Conservation (phyloP, 208 protist genomes). For the Trypanosoma cruzi region DNA sequence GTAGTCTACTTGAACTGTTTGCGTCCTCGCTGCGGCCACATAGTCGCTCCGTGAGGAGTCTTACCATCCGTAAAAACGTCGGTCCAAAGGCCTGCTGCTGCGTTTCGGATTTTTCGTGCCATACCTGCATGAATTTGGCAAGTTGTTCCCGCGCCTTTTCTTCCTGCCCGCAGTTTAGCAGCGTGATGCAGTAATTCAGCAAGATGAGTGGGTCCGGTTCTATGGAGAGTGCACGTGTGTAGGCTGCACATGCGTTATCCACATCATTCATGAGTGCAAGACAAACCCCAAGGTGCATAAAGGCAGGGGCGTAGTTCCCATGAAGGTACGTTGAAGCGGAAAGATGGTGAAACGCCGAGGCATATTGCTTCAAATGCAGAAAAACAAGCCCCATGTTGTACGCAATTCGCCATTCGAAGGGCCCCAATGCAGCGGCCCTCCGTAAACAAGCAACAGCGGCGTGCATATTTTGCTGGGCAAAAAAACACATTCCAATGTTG, state of each 20-base stretch:
- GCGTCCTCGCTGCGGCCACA: not conserved
- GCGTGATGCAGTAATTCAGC: slow-evolving; percentile 94
- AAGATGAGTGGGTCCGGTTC: slow-evolving; percentile 83
- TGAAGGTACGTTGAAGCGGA: slow-evolving; percentile 92
- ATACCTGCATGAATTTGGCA: slow-evolving; percentile 43
- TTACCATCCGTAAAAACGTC: slow-evolving; percentile 4
- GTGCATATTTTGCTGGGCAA: slow-evolving; percentile 93
- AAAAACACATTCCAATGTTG: slow-evolving; percentile 98
- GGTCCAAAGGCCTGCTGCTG: slow-evolving; percentile 32
- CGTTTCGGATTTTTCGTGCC: slow-evolving; percentile 33
- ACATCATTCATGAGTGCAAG: slow-evolving; percentile 94
- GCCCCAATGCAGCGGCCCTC: slow-evolving; percentile 91
- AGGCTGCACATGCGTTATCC: slow-evolving; percentile 94
- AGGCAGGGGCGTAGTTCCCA: slow-evolving; percentile 79
- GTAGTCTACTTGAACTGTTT: not conserved
- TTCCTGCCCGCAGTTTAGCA: slow-evolving; percentile 58
- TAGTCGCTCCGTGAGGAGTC: slow-evolving; percentile 7
- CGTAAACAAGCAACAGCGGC: slow-evolving; percentile 96
- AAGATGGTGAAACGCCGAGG: slow-evolving; percentile 96
- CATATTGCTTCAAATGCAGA: slow-evolving; percentile 88
- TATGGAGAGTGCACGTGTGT: slow-evolving; percentile 89
- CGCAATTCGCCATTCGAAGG: slow-evolving; percentile 96
- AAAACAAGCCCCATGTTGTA: slow-evolving; percentile 96
- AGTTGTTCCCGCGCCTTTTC: slow-evolving; percentile 55
- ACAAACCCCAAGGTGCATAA: slow-evolving; percentile 95